Conservation (phyloP, 2,329 filamentous ascomycete genomes). For the Penicillium freii region DNA sequence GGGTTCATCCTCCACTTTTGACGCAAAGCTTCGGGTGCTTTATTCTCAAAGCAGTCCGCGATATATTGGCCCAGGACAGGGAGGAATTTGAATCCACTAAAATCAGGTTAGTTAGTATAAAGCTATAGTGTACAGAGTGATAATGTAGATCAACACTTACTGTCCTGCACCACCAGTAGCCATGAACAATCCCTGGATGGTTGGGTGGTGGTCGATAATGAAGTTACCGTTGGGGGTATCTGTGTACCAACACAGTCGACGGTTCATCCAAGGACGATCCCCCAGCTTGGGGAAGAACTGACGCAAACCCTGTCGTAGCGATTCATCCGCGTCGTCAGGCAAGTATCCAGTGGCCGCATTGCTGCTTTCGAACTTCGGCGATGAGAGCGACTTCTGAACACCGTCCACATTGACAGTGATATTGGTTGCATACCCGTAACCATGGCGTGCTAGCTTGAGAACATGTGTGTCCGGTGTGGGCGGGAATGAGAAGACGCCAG, state of each 20-base stretch:
- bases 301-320: conserved; percentile 58
- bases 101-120: conserved; percentile 5
- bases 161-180: conserved; percentile 28
- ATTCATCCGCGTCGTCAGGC: conserved; percentile 55
- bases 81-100: conserved; percentile 58
- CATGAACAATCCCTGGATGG: conserved; percentile 50
- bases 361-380: conserved; percentile 37
- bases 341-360: conserved; percentile 40
- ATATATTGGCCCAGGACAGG: conserved; percentile 64
- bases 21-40: conserved; percentile 51
- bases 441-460: conserved; percentile 66
- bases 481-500: conserved; percentile 52
- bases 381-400: conserved; percentile 30
- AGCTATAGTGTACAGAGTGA: neutral
- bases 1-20: conserved; percentile 55
- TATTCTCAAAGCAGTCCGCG: conserved; percentile 54
- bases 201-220: conserved; percentile 65
- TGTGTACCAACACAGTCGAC: conserved; percentile 70
- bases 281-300: conserved; percentile 60
- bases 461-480: conserved; percentile 46
- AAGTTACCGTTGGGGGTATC: conserved; percentile 68
- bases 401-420: conserved; percentile 28
- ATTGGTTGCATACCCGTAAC: conserved; percentile 57
- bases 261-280: conserved; percentile 57
- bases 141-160: conserved; percentile 12